Evolutionary conservation across 1,139 yeast species (phyloP).

Genomic region (Debaryomyces singareniensis): DNA sequence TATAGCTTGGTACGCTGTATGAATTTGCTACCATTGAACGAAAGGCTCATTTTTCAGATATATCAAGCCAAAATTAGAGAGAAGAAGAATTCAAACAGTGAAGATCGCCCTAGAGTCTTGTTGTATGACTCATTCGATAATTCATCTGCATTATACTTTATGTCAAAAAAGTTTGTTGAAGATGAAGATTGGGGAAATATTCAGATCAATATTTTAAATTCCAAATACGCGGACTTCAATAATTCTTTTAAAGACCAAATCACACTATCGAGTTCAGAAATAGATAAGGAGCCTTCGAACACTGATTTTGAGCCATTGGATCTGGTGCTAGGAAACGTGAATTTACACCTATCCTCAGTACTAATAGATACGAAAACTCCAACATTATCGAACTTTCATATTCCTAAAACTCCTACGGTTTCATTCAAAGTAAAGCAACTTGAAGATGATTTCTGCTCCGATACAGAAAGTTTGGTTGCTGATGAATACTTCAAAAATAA

Average conservation of each 20-base stretch:
- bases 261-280: slow-evolving; percentile 5
- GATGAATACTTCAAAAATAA: slow-evolving; percentile 1
- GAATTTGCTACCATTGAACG: slow-evolving; percentile 48
- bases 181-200: slow-evolving; percentile 24
- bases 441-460: slow-evolving; percentile 23
- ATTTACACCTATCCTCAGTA: slow-evolving; percentile 1
- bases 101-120: slow-evolving; percentile 14
- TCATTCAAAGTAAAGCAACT: slow-evolving; percentile 36
- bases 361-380: slow-evolving; percentile 13
- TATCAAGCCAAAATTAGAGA: slow-evolving; percentile 8
- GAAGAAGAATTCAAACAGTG: neutral
- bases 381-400: slow-evolving; percentile 21
- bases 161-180: slow-evolving; percentile 44
- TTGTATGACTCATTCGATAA: slow-evolving; percentile 27
- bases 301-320: neutral
- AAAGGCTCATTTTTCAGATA: slow-evolving; percentile 22
- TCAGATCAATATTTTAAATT: slow-evolving; percentile 23
- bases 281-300: neutral
- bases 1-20: slow-evolving; percentile 53
- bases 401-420: slow-evolving; percentile 16
- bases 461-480: slow-evolving; percentile 5
- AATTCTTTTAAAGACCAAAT: slow-evolving; percentile 9
- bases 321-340: slow-evolving; percentile 1
- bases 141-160: slow-evolving; percentile 36
- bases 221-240: slow-evolving; percentile 26